Percentiles rank a stretch among this genome's conserved stretches.
Evolutionary conservation across 2,329 filamentous ascomycete genomes (phyloP).

Genomic region (Diaporthe citriasiana): DNA sequence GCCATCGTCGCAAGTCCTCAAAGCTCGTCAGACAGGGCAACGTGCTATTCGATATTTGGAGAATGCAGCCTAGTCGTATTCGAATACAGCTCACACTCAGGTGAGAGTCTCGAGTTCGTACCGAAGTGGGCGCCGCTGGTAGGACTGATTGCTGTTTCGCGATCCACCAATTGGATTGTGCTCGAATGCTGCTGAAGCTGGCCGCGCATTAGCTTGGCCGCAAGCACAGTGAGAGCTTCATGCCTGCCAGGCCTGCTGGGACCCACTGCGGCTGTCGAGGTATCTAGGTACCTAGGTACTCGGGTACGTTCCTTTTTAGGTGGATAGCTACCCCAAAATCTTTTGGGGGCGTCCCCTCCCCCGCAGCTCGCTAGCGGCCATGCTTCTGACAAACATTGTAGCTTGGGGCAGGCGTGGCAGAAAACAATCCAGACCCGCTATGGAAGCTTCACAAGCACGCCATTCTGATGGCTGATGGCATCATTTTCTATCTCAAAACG

Average conservation of each 20-base stretch:
- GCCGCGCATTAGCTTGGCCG: background rate
- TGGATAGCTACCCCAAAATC: conserved; percentile 1
- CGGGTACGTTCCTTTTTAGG: too few relatives aligned
- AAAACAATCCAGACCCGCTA: background rate
- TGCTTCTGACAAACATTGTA: conserved; percentile 11
- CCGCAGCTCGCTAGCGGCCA: background rate
- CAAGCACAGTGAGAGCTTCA: background rate
- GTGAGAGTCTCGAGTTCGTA: background rate
- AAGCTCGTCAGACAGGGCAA: background rate
- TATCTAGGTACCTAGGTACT: background rate
- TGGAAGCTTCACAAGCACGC: conserved; percentile 23
- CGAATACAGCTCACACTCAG: background rate
- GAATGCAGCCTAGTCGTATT: background rate
- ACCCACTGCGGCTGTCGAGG: background rate
- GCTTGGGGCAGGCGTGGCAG: background rate
- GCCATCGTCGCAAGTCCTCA: conserved; percentile 18
- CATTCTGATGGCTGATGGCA: conserved; percentile 29
- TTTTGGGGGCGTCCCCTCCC: background rate
- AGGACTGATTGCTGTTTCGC: background rate
- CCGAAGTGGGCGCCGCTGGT: background rate
- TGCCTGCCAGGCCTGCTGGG: background rate
- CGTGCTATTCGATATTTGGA: background rate
- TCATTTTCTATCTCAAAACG: conserved; percentile 21
- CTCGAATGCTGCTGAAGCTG: background rate
- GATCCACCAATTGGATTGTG: background rate